phyloP scores from a whole-genome alignment of 208 protist genomes.

The Herpetomonas tarakana region DNA sequence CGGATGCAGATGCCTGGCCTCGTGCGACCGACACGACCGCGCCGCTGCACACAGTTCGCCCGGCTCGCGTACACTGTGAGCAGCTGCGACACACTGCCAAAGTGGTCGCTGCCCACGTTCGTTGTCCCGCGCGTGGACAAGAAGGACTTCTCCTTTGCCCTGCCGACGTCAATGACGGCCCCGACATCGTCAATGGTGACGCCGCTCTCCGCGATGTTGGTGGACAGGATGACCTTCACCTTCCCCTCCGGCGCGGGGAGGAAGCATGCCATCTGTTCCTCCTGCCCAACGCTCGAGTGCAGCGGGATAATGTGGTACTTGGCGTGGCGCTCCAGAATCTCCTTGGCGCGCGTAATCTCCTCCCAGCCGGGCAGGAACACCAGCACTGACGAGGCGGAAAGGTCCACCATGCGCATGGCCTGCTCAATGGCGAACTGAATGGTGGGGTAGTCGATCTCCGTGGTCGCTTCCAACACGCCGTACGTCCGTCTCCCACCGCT shows the following conservation, averaged over 20 bases:
- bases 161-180: constrained; percentile 97
- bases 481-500: constrained; percentile 32
- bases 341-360: constrained; percentile 78
- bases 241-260: constrained; percentile 87
- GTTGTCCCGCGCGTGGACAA: constrained; percentile 45
- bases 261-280: constrained; percentile 98
- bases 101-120: constrained; percentile 23
- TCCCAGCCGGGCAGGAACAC: constrained; percentile 94
- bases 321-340: constrained; percentile 71
- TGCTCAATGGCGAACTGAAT: constrained; percentile 85
- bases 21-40: constrained; percentile 93
- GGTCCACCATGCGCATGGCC: constrained; percentile 65
- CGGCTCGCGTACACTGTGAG: constrained; percentile 81
- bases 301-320: constrained; percentile 76
- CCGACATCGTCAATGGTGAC: constrained; percentile 99
- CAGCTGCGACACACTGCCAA: constrained; percentile 56
- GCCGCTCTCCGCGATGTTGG: constrained; percentile 99
- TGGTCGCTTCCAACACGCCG: constrained; percentile 53
- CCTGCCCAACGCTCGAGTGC: constrained; percentile 92
- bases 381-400: constrained; percentile 69
- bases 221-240: constrained; percentile 97
- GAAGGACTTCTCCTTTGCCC: constrained; percentile 95
- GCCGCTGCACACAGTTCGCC: constrained; percentile 92
- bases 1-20: constrained; percentile 92
- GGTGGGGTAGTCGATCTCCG: constrained; percentile 83